Evolutionary conservation across 1,139 yeast species (phyloP).

Genomic region (Arxiozyma telluris): DNA sequence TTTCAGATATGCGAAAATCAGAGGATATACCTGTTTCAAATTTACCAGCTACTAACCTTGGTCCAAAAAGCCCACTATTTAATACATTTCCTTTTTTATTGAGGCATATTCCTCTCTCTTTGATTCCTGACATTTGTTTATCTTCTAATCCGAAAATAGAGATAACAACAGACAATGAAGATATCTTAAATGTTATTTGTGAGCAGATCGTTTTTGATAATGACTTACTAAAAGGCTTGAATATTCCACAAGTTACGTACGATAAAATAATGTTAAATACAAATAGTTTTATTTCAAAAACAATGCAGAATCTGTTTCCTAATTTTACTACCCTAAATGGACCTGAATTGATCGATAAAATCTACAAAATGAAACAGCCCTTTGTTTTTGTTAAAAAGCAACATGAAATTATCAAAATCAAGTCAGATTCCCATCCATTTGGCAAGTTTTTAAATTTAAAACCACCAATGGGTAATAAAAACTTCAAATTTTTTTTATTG

Average conservation of each 20-base stretch:
- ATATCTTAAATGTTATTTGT: conserved; percentile 29
- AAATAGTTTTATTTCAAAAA: conserved; percentile 18
- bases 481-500: conserved; percentile 46
- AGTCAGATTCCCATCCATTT: conserved; percentile 24
- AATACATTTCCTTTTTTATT: conserved; percentile 58
- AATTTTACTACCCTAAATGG: conserved; percentile 23
- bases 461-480: conserved; percentile 43
- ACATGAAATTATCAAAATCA: conserved; percentile 25
- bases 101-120: conserved; percentile 49
- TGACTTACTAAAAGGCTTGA: conserved; percentile 23
- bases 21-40: not conserved
- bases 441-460: conserved; percentile 39
- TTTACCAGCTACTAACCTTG: not conserved
- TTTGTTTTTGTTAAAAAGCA: conserved; percentile 26
- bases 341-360: conserved; percentile 18
- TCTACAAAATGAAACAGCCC: conserved; percentile 22
- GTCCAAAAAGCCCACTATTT: conserved; percentile 14
- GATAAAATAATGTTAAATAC: conserved; percentile 15
- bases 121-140: conserved; percentile 48
- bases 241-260: conserved; percentile 15
- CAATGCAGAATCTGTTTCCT: conserved; percentile 17
- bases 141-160: conserved; percentile 21
- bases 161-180: conserved; percentile 14
- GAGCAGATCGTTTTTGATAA: conserved; percentile 41
- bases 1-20: not conserved